Evolutionary conservation across 1,139 yeast genomes (phyloP), one percentile per base, ranked within the genome.

Genomic region (Pichia sp.): DNA sequence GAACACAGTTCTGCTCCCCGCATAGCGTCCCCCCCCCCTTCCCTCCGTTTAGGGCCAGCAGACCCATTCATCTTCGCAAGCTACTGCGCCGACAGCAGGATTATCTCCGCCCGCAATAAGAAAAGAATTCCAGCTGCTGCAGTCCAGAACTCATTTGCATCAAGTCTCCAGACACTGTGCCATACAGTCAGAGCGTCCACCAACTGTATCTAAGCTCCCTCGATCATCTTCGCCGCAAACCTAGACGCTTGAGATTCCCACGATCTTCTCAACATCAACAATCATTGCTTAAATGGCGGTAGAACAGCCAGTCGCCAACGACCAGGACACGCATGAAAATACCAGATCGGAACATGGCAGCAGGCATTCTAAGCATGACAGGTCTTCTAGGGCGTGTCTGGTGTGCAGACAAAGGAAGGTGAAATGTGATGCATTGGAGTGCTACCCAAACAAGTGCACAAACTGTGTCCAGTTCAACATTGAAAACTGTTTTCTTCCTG

Each of bases 381-480:
- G 84, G 58, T 81, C 83, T 1, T 72, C 79, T 9, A 65, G 83
- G 52, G 85, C 84, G 1, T 80, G 85, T 61, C 71, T 78, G 10
- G 81, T 80, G n/a, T 80, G 85, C 61, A 71, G 84, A 27, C 75
- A 79, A 29, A 67, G 85, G 31, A 80, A 80, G 63, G 84, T 80
- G 14, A 72, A 83, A 50, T 79, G 77, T 62, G 75, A 74, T 58
- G 83, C 82, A 5, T 80, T 74, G 58, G 71, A 73, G 43, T 80
- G 73, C 59, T 75, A 75, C 38, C 84, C 84, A 2, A 56, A 53
- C 1, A 58, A 58, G 48, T 80, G 85, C 61, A 76, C 84, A 36
- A 80, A 80, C 62, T 80, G 85, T 65, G 76, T 76, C 49, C 78
- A 81, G 9, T 79, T 79, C 64, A 81, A 81, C 5, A 76, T 83